Evolutionary conservation across 495 filamentous ascomycete genomes (phyloP), one percentile per base, ranked within the genome.

Genomic region (Talaromyces adpressus): DNA sequence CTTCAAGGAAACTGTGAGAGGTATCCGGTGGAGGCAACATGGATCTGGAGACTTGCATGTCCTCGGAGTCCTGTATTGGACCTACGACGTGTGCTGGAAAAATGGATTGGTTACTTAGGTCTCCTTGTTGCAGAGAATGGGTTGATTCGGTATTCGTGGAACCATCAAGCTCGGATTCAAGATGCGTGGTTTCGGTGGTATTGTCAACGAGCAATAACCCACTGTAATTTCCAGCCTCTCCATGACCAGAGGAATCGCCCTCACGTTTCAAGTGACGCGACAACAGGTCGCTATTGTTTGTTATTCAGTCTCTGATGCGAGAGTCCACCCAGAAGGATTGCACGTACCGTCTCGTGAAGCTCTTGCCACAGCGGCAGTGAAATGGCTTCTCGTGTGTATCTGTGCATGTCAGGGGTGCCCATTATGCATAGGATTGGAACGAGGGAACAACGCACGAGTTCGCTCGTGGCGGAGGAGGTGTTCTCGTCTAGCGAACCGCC

Each of bases 331-430:
- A 83, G 72, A 83, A 85, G 51, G 27, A 6, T 57, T 57, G 54
- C 14, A 57, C 54, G 27, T 78, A 69, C 53, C 81, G 75, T 56
- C 81, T 75, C 59, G 81, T 81, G 66, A 82, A 83, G 1, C 79
- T 78, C 51, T 80, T 77, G 70, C 81, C 81, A 73, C 81, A 83
- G 69, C 78, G 80, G 66, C 81, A 83, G 49, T 79, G 75, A 66
- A 81, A 83, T 14, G 81, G 81, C 63, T 83, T 83, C 67, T 83
- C 81, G 61, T 81, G 82, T 34, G 81, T 83, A 68, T 83, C 81
- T 83, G 67, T 25, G 51, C 56, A 25, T 54, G 57, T 73, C 59
- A 75, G 65, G 56, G 49, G 62, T 36, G n/a, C 30, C 57, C 47
- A 51, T 18, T 57, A n/a, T n/a, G n/a, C n/a, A 25, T 20, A 25